Percentiles rank a stretch among this genome's conserved stretches.
These are phyloP conservation scores for Eucalyptus curtisii DNA, from an alignment of 345 rosid species.

Conservation along the genomic window DNA sequence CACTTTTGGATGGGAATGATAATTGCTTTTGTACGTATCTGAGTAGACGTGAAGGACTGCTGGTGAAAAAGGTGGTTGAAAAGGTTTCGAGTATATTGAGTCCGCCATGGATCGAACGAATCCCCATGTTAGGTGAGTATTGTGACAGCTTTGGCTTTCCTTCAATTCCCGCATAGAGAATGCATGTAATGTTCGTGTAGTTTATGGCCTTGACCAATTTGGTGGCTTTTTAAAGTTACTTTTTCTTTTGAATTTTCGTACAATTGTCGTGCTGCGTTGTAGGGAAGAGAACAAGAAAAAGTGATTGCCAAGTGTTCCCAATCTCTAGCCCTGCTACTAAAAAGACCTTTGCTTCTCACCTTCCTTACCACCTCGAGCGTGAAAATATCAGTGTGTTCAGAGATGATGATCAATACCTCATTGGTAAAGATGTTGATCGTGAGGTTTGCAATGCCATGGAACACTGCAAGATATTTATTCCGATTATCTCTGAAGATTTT, in stretches of 20 bases:
- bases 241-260: too few relatives aligned
- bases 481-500: neutral
- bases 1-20: too few relatives aligned
- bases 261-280: neutral
- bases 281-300: neutral
- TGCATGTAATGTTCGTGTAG: fast-evolving
- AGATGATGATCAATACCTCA: neutral
- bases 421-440: neutral
- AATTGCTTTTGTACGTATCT: too few relatives aligned
- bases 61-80: too few relatives aligned
- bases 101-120: too few relatives aligned
- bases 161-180: neutral
- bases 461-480: neutral
- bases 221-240: too few relatives aligned
- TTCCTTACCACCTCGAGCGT: too few relatives aligned
- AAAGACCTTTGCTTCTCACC: neutral
- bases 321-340: neutral
- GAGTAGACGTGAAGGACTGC: too few relatives aligned
- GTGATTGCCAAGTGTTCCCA: neutral
- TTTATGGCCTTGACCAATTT: too few relatives aligned
- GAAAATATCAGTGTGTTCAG: neutral
- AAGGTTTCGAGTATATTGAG: too few relatives aligned
- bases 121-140: too few relatives aligned
- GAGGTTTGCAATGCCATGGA: neutral
- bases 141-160: neutral